These are phyloP conservation scores for Rhododendron ovatum DNA, from an alignment of 148 eudicot species.

Conservation along the genomic window DNA sequence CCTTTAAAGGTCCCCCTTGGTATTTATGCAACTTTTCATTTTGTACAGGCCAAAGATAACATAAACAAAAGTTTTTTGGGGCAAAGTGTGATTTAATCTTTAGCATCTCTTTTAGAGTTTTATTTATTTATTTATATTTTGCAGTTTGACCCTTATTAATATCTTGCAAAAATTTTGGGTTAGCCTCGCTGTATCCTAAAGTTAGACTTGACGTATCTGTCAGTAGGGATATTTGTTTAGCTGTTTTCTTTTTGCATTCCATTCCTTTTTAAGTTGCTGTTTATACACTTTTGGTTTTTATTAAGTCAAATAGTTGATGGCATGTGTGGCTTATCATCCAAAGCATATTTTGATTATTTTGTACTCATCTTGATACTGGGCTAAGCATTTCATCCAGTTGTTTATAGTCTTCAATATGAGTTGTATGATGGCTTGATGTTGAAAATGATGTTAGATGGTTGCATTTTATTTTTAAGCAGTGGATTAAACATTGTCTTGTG, in stretches of 20 bases:
- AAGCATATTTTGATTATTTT: neutral
- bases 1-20: neutral
- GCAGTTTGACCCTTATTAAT: neutral
- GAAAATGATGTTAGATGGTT: neutral
- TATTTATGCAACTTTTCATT: neutral
- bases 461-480: neutral
- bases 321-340: neutral
- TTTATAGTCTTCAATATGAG: neutral
- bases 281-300: neutral
- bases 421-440: conserved; percentile 5
- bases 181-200: neutral
- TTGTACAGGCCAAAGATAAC: neutral
- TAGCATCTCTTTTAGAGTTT: neutral
- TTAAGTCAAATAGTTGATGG: conserved; percentile 2
- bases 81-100: neutral
- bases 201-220: neutral
- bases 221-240: neutral
- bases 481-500: neutral
- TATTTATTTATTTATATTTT: neutral
- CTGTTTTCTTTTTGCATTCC: neutral
- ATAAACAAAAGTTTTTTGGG: neutral
- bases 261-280: neutral
- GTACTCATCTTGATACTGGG: neutral
- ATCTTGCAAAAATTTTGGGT: neutral
- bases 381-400: neutral